Base-by-base conservation (phyloP, 192 early-diverging fungal genomes). In the Bifiguratus adelaidae region DNA sequence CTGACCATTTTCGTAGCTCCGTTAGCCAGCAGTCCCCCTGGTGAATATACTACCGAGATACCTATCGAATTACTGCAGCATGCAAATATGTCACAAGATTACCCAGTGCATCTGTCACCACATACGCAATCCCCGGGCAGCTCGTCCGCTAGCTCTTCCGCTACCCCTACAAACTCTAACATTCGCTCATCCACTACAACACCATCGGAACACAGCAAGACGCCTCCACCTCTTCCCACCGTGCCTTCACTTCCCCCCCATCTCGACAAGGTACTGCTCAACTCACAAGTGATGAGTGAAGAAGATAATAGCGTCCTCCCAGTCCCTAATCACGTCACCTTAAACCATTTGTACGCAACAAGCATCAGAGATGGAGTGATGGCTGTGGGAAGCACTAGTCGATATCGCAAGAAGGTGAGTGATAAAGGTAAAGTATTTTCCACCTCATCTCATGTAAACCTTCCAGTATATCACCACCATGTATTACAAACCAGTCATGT, bases 271-370 rank as follows among this genome's bases (percentile, higher is more conserved):
- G 95, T 96, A 8, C 61, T 98, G 50, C 65, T 98, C 9, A 96
- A 98, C 61, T 75, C 71, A 36, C 55, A 65, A 12, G 65, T 74
- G 4, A 60, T 79, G 22, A 76, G 78, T 18, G 71, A 74, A 20
- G 81, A 90, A 49, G 95, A 98, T 58, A 84, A 82, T 52, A 64
- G 64, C 5, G 69, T 84, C 4, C 60, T 98, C 11, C 88, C 88
- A 0, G 84, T 88, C 18, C 95, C 95, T 6, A 89, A 89, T 48
- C 88, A 93, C 55, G 95, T 95, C 9, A 85, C 83, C 19, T 60
- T 98, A 47, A 96, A 96, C 57, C 95, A 98, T 58, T 63, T 98
- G 33, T 96, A 95, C 59, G 93, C 95, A 4, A 94, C 88, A 55
- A 89, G 85, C 8, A 96, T 98, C 43, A 78, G 87, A 48, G 89